phyloP scores from a whole-genome alignment of 192 early-diverging fungal species.

The Rhizoclosmatium sp. region DNA sequence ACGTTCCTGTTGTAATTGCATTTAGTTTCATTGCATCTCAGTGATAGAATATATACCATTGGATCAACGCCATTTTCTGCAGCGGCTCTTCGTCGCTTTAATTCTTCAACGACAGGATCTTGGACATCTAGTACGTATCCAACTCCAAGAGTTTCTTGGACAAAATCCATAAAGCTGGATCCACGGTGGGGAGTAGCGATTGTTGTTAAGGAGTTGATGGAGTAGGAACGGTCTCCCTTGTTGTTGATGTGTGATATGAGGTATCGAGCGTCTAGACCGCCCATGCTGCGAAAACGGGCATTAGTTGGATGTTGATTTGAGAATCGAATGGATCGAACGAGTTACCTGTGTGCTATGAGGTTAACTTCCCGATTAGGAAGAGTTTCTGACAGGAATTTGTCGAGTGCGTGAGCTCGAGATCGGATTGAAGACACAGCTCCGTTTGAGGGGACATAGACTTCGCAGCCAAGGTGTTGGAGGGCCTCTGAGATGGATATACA shows the following conservation, averaged over 20 bases:
- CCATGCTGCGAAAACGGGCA: slow-evolving; percentile 47
- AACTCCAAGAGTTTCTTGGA: slow-evolving; percentile 83
- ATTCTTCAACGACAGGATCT: slow-evolving; percentile 45
- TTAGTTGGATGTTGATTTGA: background rate
- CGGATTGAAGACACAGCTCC: slow-evolving; percentile 71
- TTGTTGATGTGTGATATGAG: slow-evolving; percentile 83
- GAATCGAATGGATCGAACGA: slow-evolving; percentile 73
- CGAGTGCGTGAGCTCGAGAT: slow-evolving; percentile 79
- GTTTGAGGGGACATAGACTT: slow-evolving; percentile 82
- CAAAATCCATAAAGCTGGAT: slow-evolving; percentile 94
- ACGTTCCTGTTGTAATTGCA: background rate
- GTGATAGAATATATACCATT: background rate
- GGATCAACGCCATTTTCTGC: background rate
- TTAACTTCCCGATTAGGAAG: slow-evolving; percentile 73
- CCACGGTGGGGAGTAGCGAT: slow-evolving; percentile 95
- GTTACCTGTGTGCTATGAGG: slow-evolving; percentile 79
- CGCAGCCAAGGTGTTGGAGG: slow-evolving; percentile 78
- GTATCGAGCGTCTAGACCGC: slow-evolving; percentile 93
- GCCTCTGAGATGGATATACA: slow-evolving; percentile 59
- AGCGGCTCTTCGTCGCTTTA: slow-evolving; percentile 20
- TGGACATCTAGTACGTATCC: slow-evolving; percentile 59
- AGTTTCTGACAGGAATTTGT: slow-evolving; percentile 67
- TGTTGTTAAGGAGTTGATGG: slow-evolving; percentile 84
- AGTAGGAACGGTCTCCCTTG: slow-evolving; percentile 57
- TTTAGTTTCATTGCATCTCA: background rate